phyloP scores from a whole-genome alignment of 139 green algal genomes.

The Pseudopediastrum boryanum region DNA sequence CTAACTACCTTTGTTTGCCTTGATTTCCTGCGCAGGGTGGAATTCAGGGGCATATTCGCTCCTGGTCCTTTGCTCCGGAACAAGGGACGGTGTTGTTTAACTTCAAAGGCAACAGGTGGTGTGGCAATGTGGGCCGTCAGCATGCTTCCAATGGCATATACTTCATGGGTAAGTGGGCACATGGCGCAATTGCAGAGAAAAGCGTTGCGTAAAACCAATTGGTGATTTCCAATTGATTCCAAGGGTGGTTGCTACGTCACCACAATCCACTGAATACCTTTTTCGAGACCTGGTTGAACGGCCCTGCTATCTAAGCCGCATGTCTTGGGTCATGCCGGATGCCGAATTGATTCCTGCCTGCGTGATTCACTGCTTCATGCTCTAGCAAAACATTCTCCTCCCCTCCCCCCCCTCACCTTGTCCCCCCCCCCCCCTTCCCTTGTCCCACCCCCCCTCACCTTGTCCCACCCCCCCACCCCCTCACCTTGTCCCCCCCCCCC shows the following conservation, averaged over 20 bases:
- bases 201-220: no score
- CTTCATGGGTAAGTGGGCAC: constrained; percentile 41
- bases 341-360: no score
- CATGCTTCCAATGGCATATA: constrained; percentile 81
- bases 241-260: neutral
- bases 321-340: no score
- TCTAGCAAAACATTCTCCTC: no score
- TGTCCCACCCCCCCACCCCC: no score
- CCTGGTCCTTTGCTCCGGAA: constrained; percentile 42
- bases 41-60: constrained; percentile 49
- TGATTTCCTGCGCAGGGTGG: constrained; percentile 53
- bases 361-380: no score
- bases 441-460: no score
- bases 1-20: no score
- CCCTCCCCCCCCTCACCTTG: no score
- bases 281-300: neutral
- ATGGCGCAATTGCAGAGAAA: neutral
- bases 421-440: no score
- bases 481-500: no score
- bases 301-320: neutral
- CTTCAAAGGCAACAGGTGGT: constrained; percentile 66
- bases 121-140: constrained; percentile 65
- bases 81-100: constrained; percentile 43
- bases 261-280: neutral
- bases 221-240: neutral